Conservation (phyloP, 352 stramenopile genomes). For the Phytopythium kandeliae region DNA sequence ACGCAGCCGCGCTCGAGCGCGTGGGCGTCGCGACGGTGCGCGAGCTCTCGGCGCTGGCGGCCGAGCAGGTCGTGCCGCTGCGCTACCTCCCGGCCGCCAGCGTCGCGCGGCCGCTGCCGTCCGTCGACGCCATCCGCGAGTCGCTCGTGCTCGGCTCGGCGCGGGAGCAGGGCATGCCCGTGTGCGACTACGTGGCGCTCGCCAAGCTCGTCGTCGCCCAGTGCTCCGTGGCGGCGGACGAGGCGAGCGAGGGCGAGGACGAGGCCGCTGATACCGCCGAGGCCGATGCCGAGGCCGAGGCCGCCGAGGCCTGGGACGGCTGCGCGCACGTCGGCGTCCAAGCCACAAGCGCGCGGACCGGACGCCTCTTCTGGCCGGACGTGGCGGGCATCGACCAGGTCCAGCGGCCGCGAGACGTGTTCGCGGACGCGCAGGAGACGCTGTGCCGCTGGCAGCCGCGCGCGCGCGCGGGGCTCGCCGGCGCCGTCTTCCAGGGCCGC, state of each 20-base stretch:
- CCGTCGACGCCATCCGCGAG: not conserved
- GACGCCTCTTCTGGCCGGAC: conserved; percentile 44
- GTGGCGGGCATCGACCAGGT: conserved; percentile 64
- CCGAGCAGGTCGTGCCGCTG: conserved; percentile 46
- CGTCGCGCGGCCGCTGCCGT: conserved; percentile 2
- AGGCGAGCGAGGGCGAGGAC: too few species aligned
- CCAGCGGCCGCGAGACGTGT: conserved; percentile 52
- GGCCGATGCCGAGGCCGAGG: conserved; percentile 10
- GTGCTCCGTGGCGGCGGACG: conserved; percentile 39
- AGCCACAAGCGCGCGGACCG: conserved; percentile 30
- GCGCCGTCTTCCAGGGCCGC: conserved; percentile 69
- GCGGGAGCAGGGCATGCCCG: conserved; percentile 23
- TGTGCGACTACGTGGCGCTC: conserved; percentile 69
- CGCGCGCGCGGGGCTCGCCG: conserved; percentile 52
- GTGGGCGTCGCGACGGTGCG: conserved; percentile 70
- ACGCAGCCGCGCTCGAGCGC: conserved; percentile 45
- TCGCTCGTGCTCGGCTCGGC: conserved; percentile 1
- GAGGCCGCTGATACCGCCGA: conserved; percentile 23
- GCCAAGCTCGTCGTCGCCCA: conserved; percentile 49
- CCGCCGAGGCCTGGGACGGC: conserved; percentile 39
- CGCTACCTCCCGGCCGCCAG: conserved; percentile 13
- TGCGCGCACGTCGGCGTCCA: conserved; percentile 45
- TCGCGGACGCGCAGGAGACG: conserved; percentile 52
- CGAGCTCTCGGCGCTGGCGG: conserved; percentile 62
- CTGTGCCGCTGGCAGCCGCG: conserved; percentile 64